A percentile compares a stretch with the other conserved stretches of the same genome.
phyloP scores from a whole-genome alignment of 1,284 basidiomycete species.

The Coriolopsis trogii region DNA sequence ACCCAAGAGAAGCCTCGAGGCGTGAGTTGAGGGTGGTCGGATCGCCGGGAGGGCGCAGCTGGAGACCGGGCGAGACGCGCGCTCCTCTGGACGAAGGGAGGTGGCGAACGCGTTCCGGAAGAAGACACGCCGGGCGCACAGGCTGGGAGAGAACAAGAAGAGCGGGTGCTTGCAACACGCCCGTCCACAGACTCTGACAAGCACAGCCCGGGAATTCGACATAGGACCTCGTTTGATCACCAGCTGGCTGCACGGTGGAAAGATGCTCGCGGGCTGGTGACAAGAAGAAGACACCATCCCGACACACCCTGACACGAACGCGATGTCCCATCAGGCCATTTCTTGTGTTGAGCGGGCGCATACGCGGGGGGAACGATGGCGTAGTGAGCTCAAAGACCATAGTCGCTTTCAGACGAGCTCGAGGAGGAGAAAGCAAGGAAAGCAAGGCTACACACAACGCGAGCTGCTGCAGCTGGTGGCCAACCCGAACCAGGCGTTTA shows the following conservation, averaged over 20 bases:
- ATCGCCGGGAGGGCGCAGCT: slow-evolving; percentile 1
- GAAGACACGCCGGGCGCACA: slow-evolving; percentile 4
- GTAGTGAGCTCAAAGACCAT: no score
- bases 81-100: not conserved
- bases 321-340: no score
- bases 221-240: slow-evolving; percentile 18
- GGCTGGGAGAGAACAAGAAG: not conserved
- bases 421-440: no score
- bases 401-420: no score
- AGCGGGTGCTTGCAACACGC: not conserved
- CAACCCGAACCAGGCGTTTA: no score
- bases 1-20: not conserved
- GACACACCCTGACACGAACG: no score
- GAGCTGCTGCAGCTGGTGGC: no score
- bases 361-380: no score
- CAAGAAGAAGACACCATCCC: not conserved
- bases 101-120: not conserved
- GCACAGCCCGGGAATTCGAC: slow-evolving; percentile 14
- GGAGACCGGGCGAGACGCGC: not conserved
- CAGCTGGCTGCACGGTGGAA: not conserved
- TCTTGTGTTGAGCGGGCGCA: no score
- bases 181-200: slow-evolving; percentile 4
- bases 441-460: no score
- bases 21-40: not conserved
- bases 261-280: not conserved